These are phyloP conservation scores for Malus hybrid DNA, from an alignment of 331 rosid genomes.

Conservation along the genomic window DNA sequence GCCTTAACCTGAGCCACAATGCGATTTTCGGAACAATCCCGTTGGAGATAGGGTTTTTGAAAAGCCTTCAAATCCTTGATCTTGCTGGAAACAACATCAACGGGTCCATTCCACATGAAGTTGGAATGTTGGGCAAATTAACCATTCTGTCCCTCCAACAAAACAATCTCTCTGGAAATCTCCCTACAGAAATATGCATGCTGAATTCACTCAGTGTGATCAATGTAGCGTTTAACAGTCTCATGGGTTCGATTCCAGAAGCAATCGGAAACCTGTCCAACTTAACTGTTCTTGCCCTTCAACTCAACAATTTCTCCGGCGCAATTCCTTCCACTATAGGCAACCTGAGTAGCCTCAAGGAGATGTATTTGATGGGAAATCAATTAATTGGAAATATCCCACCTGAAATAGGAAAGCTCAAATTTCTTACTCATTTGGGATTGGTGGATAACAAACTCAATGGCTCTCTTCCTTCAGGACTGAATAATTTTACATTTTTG, in stretches of 20 bases:
- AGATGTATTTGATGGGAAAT: conserved; percentile 2
- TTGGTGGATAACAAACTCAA: background rate
- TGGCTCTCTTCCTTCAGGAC: conserved; percentile 6
- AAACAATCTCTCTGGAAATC: background rate
- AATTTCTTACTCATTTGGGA: background rate
- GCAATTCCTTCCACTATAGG: conserved; percentile 11
- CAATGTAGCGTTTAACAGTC: background rate
- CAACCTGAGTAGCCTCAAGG: background rate
- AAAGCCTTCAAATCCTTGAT: background rate
- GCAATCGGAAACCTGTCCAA: conserved; percentile 7
- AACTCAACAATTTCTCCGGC: background rate
- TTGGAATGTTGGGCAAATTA: background rate
- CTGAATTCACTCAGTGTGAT: background rate
- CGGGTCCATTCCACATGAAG: conserved; percentile 3
- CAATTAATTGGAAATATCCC: conserved; percentile 14
- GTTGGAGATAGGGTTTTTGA: background rate
- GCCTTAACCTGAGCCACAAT: background rate
- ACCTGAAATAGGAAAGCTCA: conserved; percentile 1
- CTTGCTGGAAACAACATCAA: background rate
- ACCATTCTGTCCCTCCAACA: background rate
- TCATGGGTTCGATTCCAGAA: conserved; percentile 2
- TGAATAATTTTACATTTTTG: conserved; percentile 18
- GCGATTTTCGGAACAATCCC: background rate
- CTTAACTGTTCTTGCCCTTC: background rate
- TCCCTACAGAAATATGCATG: conserved; percentile 5